phyloP scores from a whole-genome alignment of 2,329 filamentous ascomycete genomes.

The Trichoderma sp. region DNA sequence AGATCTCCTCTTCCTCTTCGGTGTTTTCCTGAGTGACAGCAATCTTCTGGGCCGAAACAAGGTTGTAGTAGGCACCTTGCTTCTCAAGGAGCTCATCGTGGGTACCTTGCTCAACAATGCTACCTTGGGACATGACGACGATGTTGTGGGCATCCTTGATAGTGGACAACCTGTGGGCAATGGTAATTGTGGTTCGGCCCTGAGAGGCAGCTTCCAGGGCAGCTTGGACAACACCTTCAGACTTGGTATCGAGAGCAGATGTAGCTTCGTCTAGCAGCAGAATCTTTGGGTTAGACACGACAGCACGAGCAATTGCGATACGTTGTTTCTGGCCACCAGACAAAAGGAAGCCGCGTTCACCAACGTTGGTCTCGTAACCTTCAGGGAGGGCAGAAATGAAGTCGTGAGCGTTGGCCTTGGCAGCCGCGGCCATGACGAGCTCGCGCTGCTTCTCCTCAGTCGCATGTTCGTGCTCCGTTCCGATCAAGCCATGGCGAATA shows the following conservation, averaged over 20 bases:
- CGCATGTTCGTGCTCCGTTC: slow-evolving; percentile 70
- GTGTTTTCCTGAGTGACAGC: slow-evolving; percentile 58
- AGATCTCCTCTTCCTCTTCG: slow-evolving; percentile 52
- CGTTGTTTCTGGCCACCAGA: slow-evolving; percentile 97
- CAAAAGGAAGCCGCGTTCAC: slow-evolving; percentile 87
- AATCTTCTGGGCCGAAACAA: slow-evolving; percentile 89
- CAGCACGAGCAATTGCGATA: slow-evolving; percentile 88
- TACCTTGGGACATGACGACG: slow-evolving; percentile 82
- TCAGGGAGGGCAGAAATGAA: slow-evolving; percentile 83
- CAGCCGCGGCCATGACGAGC: slow-evolving; percentile 77
- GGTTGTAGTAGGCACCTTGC: slow-evolving; percentile 74
- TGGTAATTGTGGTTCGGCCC: slow-evolving; percentile 91
- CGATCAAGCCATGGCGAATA: slow-evolving; percentile 84
- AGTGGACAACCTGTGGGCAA: slow-evolving; percentile 92
- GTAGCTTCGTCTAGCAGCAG: slow-evolving; percentile 94
- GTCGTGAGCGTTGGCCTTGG: slow-evolving; percentile 91
- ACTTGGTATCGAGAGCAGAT: slow-evolving; percentile 89
- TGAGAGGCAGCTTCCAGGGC: slow-evolving; percentile 83
- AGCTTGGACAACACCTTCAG: slow-evolving; percentile 90
- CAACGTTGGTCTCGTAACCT: slow-evolving; percentile 89
- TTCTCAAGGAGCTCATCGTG: slow-evolving; percentile 76
- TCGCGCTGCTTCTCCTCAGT: slow-evolving; percentile 67
- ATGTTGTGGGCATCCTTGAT: slow-evolving; percentile 96
- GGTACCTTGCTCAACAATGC: slow-evolving; percentile 87
- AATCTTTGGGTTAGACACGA: slow-evolving; percentile 90